Percentiles rank a stretch among this genome's conserved stretches.
Conservation (phyloP, 2,329 filamentous ascomycete species). For the Paecilomyces niveus region DNA sequence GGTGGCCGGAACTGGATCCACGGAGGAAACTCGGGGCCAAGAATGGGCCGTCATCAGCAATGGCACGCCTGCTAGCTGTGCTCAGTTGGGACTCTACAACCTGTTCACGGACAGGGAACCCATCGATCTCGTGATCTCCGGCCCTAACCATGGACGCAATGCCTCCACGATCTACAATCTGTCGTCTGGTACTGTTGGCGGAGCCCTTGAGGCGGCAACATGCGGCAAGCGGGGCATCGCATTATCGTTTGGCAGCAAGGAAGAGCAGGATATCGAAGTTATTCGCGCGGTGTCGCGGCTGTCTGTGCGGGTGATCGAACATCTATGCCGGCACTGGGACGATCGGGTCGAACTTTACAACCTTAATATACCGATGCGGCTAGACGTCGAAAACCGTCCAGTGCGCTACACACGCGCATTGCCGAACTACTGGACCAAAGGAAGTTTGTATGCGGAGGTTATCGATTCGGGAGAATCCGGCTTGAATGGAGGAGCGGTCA, state of each 20-base stretch:
- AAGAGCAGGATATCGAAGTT: constrained; percentile 67
- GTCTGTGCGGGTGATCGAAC: constrained; percentile 66
- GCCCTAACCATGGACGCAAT: constrained; percentile 74
- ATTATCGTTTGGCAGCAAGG: constrained; percentile 74
- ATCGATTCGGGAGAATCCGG: constrained; percentile 54
- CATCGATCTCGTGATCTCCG: constrained; percentile 66
- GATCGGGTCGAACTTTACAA: constrained; percentile 69
- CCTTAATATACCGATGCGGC: constrained; percentile 76
- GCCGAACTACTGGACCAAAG: constrained; percentile 76
- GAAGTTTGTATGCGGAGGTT: constrained; percentile 73
- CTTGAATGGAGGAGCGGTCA: constrained; percentile 45
- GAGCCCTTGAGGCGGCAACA: constrained; percentile 65
- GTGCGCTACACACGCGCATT: constrained; percentile 71
- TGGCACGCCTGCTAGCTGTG: constrained; percentile 68
- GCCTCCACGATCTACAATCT: constrained; percentile 70
- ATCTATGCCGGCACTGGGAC: constrained; percentile 65
- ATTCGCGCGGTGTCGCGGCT: constrained; percentile 67
- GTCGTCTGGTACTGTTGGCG: constrained; percentile 68
- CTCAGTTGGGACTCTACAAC: constrained; percentile 70
- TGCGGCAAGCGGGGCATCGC: constrained; percentile 65
- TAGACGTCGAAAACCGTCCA: constrained; percentile 60
- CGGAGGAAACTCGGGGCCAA: constrained; percentile 37
- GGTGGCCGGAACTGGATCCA: constrained; percentile 14
- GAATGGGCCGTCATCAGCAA: constrained; percentile 68
- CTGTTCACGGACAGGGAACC: constrained; percentile 62